Conservation (phyloP, 305 asterid genomes). For the Fraxinus xanthoxyloides region DNA sequence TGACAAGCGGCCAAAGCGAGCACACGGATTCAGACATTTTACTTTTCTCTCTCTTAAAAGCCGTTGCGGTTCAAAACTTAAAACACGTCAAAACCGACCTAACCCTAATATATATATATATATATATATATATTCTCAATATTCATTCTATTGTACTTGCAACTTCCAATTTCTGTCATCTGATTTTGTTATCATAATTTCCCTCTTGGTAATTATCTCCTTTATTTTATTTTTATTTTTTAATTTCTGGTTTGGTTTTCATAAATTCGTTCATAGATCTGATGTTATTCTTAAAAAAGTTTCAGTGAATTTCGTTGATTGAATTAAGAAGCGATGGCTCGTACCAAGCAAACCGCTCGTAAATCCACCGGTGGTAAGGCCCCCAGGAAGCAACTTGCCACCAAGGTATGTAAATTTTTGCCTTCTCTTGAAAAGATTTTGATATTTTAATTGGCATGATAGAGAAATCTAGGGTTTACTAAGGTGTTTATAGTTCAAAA, state of each 20-base stretch:
- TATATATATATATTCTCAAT: background rate
- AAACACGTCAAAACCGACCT: slow-evolving; percentile 21
- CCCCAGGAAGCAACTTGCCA: slow-evolving; percentile 59
- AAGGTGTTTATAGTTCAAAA: background rate
- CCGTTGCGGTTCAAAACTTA: slow-evolving; percentile 30
- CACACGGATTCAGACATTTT: slow-evolving; percentile 31
- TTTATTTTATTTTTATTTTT: background rate
- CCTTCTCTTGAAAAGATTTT: background rate
- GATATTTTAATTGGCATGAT: background rate
- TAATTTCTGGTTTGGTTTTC: background rate
- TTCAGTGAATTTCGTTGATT: background rate
- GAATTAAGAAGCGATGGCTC: slow-evolving; percentile 42
- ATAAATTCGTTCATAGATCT: background rate
- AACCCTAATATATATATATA: background rate
- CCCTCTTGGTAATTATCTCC: background rate
- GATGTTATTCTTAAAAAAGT: background rate
- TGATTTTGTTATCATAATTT: background rate
- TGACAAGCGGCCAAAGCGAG: background rate
- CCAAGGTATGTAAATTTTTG: slow-evolving; percentile 36
- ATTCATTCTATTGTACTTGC: background rate
- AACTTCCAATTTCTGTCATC: background rate
- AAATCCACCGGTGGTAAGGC: slow-evolving; percentile 63
- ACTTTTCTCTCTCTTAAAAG: background rate
- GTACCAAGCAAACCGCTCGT: slow-evolving; percentile 69
- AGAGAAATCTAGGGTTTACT: background rate